These are phyloP conservation scores for Beauveria brongniartii DNA, from an alignment of 2,329 filamentous ascomycete species.

Conservation along the genomic window DNA sequence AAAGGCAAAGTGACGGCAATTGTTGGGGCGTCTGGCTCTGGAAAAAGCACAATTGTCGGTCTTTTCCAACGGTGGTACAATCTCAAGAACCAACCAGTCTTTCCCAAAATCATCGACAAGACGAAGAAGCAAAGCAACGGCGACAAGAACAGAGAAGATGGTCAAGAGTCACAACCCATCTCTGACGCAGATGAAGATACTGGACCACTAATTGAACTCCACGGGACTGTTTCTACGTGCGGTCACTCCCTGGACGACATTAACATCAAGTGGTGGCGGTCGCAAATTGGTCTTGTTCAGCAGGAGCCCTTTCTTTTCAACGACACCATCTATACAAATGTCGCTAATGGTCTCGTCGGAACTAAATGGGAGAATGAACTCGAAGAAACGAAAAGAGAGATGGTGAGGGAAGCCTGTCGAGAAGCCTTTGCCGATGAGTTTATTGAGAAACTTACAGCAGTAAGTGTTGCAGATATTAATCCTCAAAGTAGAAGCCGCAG, in stretches of 20 bases:
- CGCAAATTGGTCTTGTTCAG: conserved; percentile 57
- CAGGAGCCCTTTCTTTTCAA: conserved; percentile 64
- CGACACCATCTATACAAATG: conserved; percentile 55
- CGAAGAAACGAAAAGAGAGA: conserved; percentile 46
- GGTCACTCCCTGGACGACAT: conserved; percentile 48
- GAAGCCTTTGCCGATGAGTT: conserved; percentile 65
- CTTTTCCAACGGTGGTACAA: conserved; percentile 67
- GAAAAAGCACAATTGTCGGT: conserved; percentile 67
- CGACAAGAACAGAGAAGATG: conserved; percentile 15
- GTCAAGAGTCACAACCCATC: conserved; percentile 4
- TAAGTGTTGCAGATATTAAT: conserved; percentile 18
- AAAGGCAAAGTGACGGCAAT: conserved; percentile 66
- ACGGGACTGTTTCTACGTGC: conserved; percentile 41
- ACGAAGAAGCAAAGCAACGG: conserved; percentile 26
- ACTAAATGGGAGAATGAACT: conserved; percentile 42
- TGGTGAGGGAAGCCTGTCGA: conserved; percentile 56
- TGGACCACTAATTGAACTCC: conserved; percentile 37
- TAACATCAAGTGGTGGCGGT: conserved; percentile 55
- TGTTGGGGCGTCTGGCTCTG: conserved; percentile 63
- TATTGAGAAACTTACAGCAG: conserved; percentile 54
- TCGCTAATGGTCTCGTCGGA: conserved; percentile 49
- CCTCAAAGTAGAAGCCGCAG: too few species aligned
- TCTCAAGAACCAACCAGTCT: conserved; percentile 43
- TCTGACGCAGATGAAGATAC: conserved; percentile 22
- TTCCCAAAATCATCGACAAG: conserved; percentile 31